Evolutionary conservation across 2,329 filamentous ascomycete species (phyloP).

Genomic region (Corynespora cassiicola): DNA sequence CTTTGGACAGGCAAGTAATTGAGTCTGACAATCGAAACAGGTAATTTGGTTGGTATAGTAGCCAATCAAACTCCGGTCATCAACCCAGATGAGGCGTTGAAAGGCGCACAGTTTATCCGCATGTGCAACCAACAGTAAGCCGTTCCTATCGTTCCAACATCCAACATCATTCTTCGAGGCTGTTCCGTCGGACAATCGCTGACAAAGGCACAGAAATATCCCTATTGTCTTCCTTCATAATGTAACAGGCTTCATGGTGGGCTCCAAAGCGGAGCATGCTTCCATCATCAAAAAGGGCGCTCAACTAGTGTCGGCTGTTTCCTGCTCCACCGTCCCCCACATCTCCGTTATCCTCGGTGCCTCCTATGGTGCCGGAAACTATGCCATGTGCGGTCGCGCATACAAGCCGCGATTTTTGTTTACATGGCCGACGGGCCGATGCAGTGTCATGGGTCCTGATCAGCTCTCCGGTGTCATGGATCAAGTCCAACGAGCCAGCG

Average conservation of each 20-base stretch:
- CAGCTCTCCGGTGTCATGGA: constrained; percentile 51
- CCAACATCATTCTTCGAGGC: neutral
- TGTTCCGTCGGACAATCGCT: neutral
- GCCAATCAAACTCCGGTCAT: constrained; percentile 52
- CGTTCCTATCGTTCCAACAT: neutral
- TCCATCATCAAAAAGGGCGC: constrained; percentile 55
- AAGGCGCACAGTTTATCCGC: constrained; percentile 52
- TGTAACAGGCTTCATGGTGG: constrained; percentile 58
- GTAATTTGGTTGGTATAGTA: constrained; percentile 47
- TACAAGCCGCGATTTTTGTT: constrained; percentile 54
- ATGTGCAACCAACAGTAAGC: constrained; percentile 52
- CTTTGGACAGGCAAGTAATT: neutral
- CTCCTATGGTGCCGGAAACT: constrained; percentile 56
- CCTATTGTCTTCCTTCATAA: constrained; percentile 57
- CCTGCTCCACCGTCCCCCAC: constrained; percentile 52
- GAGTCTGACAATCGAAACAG: constrained; percentile 17
- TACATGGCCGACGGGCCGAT: constrained; percentile 49
- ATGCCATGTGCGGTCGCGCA: constrained; percentile 54
- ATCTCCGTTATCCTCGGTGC: constrained; percentile 54
- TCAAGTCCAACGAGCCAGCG: constrained; percentile 26
- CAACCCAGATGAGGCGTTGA: constrained; percentile 43
- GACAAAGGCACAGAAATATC: constrained; percentile 25
- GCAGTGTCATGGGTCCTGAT: constrained; percentile 51
- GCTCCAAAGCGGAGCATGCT: constrained; percentile 51
- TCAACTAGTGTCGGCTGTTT: constrained; percentile 54